Evolutionary conservation across 257 asterid genomes (phyloP), one percentile per base, ranked within the genome.

Genomic region (Solanum habrochaites): DNA sequence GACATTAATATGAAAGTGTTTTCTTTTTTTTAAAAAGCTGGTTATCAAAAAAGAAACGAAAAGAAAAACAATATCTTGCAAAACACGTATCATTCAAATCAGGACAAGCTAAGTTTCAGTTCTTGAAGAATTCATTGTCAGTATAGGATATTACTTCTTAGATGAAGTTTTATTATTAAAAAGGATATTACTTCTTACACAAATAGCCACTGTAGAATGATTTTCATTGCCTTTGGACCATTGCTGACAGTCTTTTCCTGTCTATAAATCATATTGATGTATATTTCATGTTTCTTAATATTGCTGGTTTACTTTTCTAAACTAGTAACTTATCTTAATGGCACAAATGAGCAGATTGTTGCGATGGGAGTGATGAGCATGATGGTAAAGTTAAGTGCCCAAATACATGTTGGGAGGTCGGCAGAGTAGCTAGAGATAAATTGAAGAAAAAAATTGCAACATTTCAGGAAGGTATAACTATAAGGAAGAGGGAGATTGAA

Each of bases 341-440:
- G 88, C 83, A 85, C 37, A 86, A 77, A 77, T 89, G 90, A 77
- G 87, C 97, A 97, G 99, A 97, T 94, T 97, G 99, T 87, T 97
- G 99, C 86, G 99, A 97, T 85, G 99, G 99, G 89, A 95, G 99
- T 89, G 99, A 97, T 87, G 99, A 97, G 93, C 92, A 97, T 89
- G 96, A 93, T 90, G 97, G 99, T 43, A 93, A 90, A 86, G 86
- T 91, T 47, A 92, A 93, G 92, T 97, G 99, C 92, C 88, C 90
- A 60, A 95, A 97, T 88, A 93, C 97, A 52, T 97, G 99, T 90
- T 97, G 99, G 99, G 98, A 96, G 91, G 95, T 95, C 87, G 99
- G 99, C 85, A 94, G 93, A 90, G 95, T 88, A 62, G 99, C 98
- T 75, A 90, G 99, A 92, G 98, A 97, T 84, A 96, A 92, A 88